Base-by-base conservation (phyloP, 805 yeast genomes). In the Saccharomycopsis microspora region DNA sequence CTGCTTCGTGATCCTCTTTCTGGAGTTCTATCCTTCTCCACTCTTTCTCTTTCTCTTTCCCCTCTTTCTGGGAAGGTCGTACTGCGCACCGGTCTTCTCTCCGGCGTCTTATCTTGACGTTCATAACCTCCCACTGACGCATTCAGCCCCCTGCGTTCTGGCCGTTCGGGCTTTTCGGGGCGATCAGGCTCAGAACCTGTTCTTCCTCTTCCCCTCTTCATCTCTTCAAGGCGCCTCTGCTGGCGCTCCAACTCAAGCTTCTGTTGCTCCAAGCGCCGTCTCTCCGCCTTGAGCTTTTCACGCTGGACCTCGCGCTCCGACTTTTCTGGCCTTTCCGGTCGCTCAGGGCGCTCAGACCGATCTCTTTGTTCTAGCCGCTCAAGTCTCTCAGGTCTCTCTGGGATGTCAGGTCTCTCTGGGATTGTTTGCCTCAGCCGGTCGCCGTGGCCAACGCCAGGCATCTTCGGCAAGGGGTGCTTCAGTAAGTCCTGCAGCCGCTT, bases 391-490 rank as follows among this genome's bases (percentile, higher is more conserved):
- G 19, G 19, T 19, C 19, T 19, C 19, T 19, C 19, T 19, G 19
- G 19, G 19, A 19, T 19, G 19, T 19, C 19, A 19, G 19, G 19
- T 19, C 19, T 19, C 19, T 19, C 19, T 19, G 19, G 19, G 19
- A 19, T 19, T 19, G 19, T 19, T 19, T 19, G 19, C 10, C 48
- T 19, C 10, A 19, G n/a, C 27, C 35, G 38, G n/a, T 11, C 41
- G 7, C 39, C 39, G 42, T 9, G 41, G 34, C 27, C 35, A 32
- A 39, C 38, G 11, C 37, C 29, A 28, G 53, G 44, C 4, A 48
- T 34, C 31, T 45, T 45, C 5, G 54, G 54, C 29, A 51, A 38
- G 4, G 54, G 54, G 43, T 51, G 54, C 32, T 48, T 51, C 8
- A 40, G 38, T 32, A 51, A 44, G 38, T 51, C 54, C 11, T 51